Evolutionary conservation across 768 basidiomycete genomes (phyloP), one percentile per base, ranked within the genome.

Genomic region (Amanita subjunquillea): DNA sequence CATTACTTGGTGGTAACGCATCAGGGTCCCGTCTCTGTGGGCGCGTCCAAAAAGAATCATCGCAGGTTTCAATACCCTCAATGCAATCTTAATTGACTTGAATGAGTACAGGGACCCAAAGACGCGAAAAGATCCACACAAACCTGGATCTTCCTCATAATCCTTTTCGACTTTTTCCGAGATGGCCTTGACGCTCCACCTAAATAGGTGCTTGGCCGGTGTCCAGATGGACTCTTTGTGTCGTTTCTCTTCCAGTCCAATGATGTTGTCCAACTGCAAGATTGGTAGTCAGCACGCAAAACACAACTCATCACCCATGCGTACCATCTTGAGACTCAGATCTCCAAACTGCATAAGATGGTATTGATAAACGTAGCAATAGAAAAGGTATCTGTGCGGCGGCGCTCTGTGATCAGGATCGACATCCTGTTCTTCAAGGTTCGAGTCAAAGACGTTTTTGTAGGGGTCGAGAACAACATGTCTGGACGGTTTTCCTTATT

Each of bases 61-160:
- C 84, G 2, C 70, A 60, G 36, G 65, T 59, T 32, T 76, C 69
- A 9, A 81, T 64, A 6, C 84, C 83, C 55, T 81, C 80, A 47
- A 87, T 79, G 3, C 67, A 53, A 54, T 75, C 72, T 75, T 44
- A 10, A 48, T 32, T n/a, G 27, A 15, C 30, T 13, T 25, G 36
- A 5, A 12, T n/a, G 9, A 20, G 10, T 29, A 7, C 29, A 27
- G 29, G 23, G 36, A 5, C 12, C 32, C 32, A 25, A 6, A 34
- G 8, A 15, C 20, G 2, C 3, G n/a, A 8, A 34, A 43, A 22
- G 3, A 7, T 20, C 20, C 7, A 41, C 25, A 59, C 55, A 59
- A 56, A 67, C 86, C 81, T 68, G 87, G 87, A 67, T 90, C 76
- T 60, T 89, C 86, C 50, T 89, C 87, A 22, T 83, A 83, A 6